A percentile compares a stretch with the other conserved stretches of the same genome.
These are phyloP conservation scores for Fusarium gaditjirri DNA, from an alignment of 2,329 filamentous ascomycete genomes.

Conservation along the genomic window DNA sequence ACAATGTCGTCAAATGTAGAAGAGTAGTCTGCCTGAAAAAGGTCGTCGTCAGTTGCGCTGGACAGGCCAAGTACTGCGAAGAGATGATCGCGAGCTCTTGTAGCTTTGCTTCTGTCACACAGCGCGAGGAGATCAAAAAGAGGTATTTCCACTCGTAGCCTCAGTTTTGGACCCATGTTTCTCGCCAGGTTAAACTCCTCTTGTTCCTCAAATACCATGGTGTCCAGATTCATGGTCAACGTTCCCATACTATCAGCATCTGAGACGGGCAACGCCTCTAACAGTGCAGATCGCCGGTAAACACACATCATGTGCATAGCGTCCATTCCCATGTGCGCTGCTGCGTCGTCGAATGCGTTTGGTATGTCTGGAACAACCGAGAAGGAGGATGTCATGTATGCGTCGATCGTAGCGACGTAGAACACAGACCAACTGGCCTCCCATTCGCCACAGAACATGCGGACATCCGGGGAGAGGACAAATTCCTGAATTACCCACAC, in stretches of 20 bases:
- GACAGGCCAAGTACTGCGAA: neutral
- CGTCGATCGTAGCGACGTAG: neutral
- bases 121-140: neutral
- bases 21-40: neutral
- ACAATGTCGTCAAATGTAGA: neutral
- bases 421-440: neutral
- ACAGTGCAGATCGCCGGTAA: neutral
- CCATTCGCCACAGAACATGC: neutral
- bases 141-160: neutral
- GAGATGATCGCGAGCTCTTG: neutral
- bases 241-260: neutral
- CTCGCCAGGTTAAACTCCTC: neutral
- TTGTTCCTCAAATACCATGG: neutral
- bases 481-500: neutral
- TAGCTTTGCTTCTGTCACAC: neutral
- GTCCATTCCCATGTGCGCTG: fast-evolving
- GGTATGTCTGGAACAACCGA: neutral
- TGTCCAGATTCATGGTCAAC: neutral
- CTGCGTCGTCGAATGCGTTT: neutral
- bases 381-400: neutral
- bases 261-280: fast-evolving
- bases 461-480: neutral
- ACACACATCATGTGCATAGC: neutral
- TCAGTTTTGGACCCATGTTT: too few relatives aligned
- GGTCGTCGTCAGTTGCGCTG: fast-evolving